Evolutionary conservation across 495 filamentous ascomycete species (phyloP).

Genomic region (Xylaria cubensis): DNA sequence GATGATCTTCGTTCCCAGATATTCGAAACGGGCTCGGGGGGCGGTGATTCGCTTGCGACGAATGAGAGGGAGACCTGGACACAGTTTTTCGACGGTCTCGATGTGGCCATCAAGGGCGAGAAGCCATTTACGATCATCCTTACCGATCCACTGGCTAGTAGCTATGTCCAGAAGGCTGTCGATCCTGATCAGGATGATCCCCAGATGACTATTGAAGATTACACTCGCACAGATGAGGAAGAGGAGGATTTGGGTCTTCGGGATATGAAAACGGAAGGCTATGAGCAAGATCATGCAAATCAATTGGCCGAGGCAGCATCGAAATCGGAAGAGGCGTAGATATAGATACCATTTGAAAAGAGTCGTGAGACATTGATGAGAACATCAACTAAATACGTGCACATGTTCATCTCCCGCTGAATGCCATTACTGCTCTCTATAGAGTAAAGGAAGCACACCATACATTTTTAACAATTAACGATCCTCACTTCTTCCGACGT

Average conservation of each 20-base stretch:
- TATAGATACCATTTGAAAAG: constrained; percentile 10
- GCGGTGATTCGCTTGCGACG: constrained; percentile 73
- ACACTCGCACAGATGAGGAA: constrained; percentile 86
- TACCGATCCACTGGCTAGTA: constrained; percentile 85
- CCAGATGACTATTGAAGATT: constrained; percentile 83
- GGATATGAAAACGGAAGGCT: constrained; percentile 92
- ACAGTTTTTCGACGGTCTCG: constrained; percentile 77
- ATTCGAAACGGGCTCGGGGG: constrained; percentile 69
- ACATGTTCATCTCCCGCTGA: no score
- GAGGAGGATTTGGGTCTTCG: constrained; percentile 87
- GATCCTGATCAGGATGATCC: constrained; percentile 73
- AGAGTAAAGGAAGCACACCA: neutral
- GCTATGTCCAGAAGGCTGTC: constrained; percentile 89
- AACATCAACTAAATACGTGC: neutral
- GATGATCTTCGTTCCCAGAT: constrained; percentile 86
- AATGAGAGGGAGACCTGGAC: constrained; percentile 74
- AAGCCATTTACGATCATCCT: constrained; percentile 85
- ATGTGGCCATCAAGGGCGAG: constrained; percentile 79
- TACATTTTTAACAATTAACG: neutral
- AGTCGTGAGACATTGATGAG: neutral
- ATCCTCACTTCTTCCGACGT: no score
- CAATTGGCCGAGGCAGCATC: constrained; percentile 23
- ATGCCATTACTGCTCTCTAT: neutral
- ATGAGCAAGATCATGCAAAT: constrained; percentile 62
- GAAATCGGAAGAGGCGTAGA: neutral